Conservation (phyloP, 2,329 filamentous ascomycete genomes). For the Paecilomyces dactylethromorphus region DNA sequence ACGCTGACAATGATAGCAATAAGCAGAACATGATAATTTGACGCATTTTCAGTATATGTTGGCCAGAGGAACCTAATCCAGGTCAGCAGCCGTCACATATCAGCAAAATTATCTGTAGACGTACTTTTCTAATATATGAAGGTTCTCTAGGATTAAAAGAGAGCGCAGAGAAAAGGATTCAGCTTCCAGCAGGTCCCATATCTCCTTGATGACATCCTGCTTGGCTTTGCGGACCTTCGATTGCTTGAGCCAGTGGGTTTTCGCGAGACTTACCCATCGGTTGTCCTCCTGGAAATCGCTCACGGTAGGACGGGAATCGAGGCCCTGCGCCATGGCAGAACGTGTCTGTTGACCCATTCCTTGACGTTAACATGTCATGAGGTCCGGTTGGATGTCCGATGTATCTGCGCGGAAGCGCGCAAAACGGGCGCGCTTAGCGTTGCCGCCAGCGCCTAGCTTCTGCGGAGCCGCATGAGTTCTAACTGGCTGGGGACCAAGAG, state of each 20-base stretch:
- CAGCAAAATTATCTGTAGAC: slow-evolving; percentile 9
- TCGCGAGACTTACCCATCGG: slow-evolving; percentile 62
- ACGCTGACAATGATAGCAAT: slow-evolving; percentile 80
- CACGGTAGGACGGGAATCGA: slow-evolving; percentile 36
- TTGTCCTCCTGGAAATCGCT: slow-evolving; percentile 37
- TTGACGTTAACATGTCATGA: slow-evolving; percentile 44
- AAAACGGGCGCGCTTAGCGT: slow-evolving; percentile 13
- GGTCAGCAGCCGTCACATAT: slow-evolving; percentile 6
- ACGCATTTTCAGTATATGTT: slow-evolving; percentile 78
- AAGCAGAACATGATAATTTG: slow-evolving; percentile 85
- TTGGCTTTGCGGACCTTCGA: slow-evolving; percentile 70
- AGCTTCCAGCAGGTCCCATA: slow-evolving; percentile 84
- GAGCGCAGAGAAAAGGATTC: slow-evolving; percentile 72
- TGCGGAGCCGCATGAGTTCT: slow-evolving; percentile 23
- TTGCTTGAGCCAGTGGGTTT: slow-evolving; percentile 74
- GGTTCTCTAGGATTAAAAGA: slow-evolving; percentile 75
- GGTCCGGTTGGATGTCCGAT: slow-evolving; percentile 44
- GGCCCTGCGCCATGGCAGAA: slow-evolving; percentile 53
- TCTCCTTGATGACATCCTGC: slow-evolving; percentile 72
- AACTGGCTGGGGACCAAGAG: neutral
- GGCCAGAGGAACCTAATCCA: slow-evolving; percentile 82
- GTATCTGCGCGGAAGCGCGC: slow-evolving; percentile 21
- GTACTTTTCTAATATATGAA: slow-evolving; percentile 82
- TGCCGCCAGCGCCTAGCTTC: slow-evolving; percentile 15
- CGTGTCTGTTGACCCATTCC: slow-evolving; percentile 35